These are phyloP conservation scores for Trapa bicornis DNA, from an alignment of 345 rosid species.

Conservation along the genomic window DNA sequence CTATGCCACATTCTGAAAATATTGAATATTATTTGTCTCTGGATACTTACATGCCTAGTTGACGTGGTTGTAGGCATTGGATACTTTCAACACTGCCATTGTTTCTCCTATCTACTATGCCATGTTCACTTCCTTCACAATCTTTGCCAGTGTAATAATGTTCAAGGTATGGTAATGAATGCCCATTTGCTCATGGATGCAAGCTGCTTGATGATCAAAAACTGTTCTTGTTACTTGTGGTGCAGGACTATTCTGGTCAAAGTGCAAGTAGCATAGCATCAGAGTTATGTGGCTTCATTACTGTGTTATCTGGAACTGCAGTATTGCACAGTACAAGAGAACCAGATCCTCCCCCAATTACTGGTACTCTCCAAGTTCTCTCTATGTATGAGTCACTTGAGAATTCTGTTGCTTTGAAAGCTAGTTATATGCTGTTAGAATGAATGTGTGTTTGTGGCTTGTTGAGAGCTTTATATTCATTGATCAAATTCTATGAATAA, in stretches of 20 bases:
- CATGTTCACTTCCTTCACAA: conserved; percentile 62
- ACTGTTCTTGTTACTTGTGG: not conserved
- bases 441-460: not conserved
- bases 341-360: conserved; percentile 40
- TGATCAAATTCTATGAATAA: not conserved
- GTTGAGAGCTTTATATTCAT: not conserved
- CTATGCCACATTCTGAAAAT: conserved; percentile 42
- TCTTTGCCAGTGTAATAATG: conserved; percentile 71
- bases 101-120: conserved; percentile 79
- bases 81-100: conserved; percentile 57
- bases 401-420: not conserved
- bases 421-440: not conserved
- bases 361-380: conserved; percentile 29
- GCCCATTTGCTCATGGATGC: not conserved
- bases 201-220: not conserved
- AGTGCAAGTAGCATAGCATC: conserved; percentile 64
- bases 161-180: conserved; percentile 41
- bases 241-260: conserved; percentile 65
- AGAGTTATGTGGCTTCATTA: conserved; percentile 64
- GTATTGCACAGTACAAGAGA: conserved; percentile 65
- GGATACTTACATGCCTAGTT: not conserved
- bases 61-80: conserved; percentile 53
- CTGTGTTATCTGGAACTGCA: conserved; percentile 60
- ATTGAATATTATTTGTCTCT: not conserved
- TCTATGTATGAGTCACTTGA: not conserved